Conservation (phyloP, 2,329 filamentous ascomycete species). For the Penicillium sp. region DNA sequence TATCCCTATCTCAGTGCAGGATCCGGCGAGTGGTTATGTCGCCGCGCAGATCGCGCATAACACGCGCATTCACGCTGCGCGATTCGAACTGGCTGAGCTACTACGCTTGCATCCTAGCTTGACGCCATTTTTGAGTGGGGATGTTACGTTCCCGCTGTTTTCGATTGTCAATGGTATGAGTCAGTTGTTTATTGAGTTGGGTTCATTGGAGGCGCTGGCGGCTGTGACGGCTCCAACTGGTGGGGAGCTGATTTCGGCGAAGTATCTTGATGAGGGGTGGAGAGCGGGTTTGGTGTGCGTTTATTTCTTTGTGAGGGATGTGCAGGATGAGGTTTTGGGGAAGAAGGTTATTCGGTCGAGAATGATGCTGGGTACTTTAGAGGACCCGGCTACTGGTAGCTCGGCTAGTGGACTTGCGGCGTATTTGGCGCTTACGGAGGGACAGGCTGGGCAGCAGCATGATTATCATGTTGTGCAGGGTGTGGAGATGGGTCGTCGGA, state of each 20-base stretch:
- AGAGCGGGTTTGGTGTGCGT: slow-evolving; percentile 27
- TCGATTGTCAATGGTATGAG: slow-evolving; percentile 45
- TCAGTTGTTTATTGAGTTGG: slow-evolving; percentile 67
- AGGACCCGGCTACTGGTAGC: slow-evolving; percentile 52
- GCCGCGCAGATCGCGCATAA: slow-evolving; percentile 39
- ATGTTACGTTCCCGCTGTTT: slow-evolving; percentile 32
- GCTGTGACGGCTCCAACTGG: slow-evolving; percentile 26
- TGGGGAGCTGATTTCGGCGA: slow-evolving; percentile 24
- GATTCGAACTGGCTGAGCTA: slow-evolving; percentile 27
- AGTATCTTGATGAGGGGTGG: slow-evolving; percentile 39
- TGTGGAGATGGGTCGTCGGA: slow-evolving; percentile 64
- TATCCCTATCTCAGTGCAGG: slow-evolving; percentile 47
- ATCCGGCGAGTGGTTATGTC: slow-evolving; percentile 19
- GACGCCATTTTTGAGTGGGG: slow-evolving; percentile 17
- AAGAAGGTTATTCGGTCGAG: slow-evolving; percentile 35
- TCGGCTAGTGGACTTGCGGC: slow-evolving; percentile 60
- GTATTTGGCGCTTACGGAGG: slow-evolving; percentile 54
- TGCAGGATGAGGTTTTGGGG: slow-evolving; percentile 61
- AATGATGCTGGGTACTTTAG: slow-evolving; percentile 29
- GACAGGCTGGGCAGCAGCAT: slow-evolving; percentile 26
- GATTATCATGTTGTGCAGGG: slow-evolving; percentile 63
- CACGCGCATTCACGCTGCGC: slow-evolving; percentile 34
- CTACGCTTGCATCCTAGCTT: slow-evolving; percentile 30
- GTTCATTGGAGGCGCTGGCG: slow-evolving; percentile 60
- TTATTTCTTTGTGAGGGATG: slow-evolving; percentile 36